Evolutionary conservation across 169 alveolate species (phyloP), one percentile per base, ranked within the genome.

Genomic region (Plasmodium malariae): DNA sequence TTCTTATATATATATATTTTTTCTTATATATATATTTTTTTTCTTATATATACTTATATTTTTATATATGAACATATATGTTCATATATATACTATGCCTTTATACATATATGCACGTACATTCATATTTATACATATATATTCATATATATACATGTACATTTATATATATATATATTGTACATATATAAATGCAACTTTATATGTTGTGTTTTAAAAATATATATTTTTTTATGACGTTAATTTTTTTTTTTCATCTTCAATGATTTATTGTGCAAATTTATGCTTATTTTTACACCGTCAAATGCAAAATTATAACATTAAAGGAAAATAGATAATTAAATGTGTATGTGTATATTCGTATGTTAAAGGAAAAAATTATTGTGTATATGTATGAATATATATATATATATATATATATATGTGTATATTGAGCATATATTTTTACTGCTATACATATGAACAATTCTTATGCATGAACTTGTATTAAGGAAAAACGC

Each of bases 211-310:
- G n/a, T 51, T 70, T 70, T 48, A 2, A 14, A 17, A 70, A 51
- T 70, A 21, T 45, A 24, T 49, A 3, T 51, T 26, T 45, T 48
- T 36, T 45, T 49, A 70, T 67, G 9, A 45, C 32, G 3, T 70
- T 43, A 48, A 48, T 70, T 49, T 70, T 45, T 70, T 68, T 4
- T 28, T 48, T 37, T 1, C 67, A 17, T 1, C 68, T 34, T 37
- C 63, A 70, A 28, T 70, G 85, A 49, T 69, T 26, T 14, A 17
- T 70, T 70, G 85, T 70, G 85, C 85, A 28, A 70, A 70, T 70
- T 70, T 48, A 70, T 70, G 85, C 68, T 54, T 49, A 70, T 45
- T 54, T 21, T 70, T 70, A 70, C 85, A 48, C 85, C 85, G 85
- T 43, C 85, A 45, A 70, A 49, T 32, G 37, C 24, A 21, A 70